These are phyloP conservation scores for Botrytis sinoallii DNA, from an alignment of 2,329 filamentous ascomycete species.

Conservation along the genomic window DNA sequence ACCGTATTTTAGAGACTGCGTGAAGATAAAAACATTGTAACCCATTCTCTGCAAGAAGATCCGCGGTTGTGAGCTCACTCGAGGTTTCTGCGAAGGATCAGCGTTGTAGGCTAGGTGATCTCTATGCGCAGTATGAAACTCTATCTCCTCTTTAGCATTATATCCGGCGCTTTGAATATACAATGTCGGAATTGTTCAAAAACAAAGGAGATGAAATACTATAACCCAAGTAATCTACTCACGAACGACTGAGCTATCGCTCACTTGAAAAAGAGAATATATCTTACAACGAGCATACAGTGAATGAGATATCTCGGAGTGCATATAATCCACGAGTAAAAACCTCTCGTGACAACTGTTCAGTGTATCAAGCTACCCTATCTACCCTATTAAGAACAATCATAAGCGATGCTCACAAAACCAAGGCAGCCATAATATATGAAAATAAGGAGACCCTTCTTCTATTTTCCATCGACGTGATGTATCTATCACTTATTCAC, in stretches of 20 bases:
- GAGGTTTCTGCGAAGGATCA: neutral
- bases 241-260: fast-evolving
- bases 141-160: too few species aligned
- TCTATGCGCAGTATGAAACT: too few species aligned
- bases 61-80: neutral
- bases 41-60: neutral
- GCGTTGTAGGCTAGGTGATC: too few species aligned
- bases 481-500: neutral
- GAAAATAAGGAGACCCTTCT: too few species aligned
- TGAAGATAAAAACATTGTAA: neutral
- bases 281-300: neutral
- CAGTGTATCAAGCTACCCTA: neutral
- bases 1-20: fast-evolving
- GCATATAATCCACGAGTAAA: neutral
- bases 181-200: neutral
- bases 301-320: neutral
- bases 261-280: neutral
- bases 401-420: too few species aligned
- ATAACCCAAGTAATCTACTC: neutral
- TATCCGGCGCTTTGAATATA: too few species aligned
- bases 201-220: neutral
- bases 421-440: too few species aligned
- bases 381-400: neutral
- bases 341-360: neutral
- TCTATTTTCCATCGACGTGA: too few species aligned